phyloP scores from a whole-genome alignment of 2,329 filamentous ascomycete species.

The Knoxdaviesia proteae region DNA sequence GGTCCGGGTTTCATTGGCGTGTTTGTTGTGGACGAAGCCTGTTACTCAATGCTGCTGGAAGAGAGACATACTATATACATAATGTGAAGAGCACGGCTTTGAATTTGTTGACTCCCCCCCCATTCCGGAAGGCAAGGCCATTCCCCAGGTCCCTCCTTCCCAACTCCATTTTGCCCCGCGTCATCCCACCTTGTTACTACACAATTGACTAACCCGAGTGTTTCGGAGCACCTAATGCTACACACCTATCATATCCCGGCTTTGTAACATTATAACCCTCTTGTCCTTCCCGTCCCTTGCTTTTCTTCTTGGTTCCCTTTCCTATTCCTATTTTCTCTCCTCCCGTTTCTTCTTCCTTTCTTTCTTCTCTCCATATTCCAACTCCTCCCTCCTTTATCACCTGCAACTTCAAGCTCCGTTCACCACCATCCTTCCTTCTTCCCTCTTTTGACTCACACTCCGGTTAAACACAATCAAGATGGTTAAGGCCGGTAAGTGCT shows the following conservation, averaged over 20 bases:
- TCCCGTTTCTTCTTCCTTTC: constrained; percentile 1
- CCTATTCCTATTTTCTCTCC: not conserved
- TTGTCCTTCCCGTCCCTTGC: constrained; percentile 1
- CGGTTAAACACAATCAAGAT: constrained; percentile 18
- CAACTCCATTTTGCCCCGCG: not conserved
- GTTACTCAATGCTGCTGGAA: not conserved
- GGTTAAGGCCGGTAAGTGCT: constrained; percentile 38
- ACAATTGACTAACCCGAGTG: not conserved
- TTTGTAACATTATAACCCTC: constrained; percentile 2
- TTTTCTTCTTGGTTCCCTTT: constrained; percentile 2
- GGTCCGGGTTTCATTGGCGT: no score
- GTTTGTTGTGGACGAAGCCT: no score
- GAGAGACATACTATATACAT: not conserved
- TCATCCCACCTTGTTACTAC: not conserved
- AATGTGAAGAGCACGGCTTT: not conserved
- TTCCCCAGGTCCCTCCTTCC: not conserved
- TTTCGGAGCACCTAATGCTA: not conserved
- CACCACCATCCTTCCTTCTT: constrained; percentile 1
- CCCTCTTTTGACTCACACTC: constrained; percentile 3
- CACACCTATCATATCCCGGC: not conserved
- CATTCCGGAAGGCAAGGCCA: not conserved
- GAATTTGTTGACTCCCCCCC: not conserved
- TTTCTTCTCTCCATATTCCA: not conserved
- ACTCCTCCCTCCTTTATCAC: not conserved
- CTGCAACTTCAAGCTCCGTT: not conserved